Base-by-base conservation (phyloP, 2,329 filamentous ascomycete genomes). In the Monosporascus sp. region DNA sequence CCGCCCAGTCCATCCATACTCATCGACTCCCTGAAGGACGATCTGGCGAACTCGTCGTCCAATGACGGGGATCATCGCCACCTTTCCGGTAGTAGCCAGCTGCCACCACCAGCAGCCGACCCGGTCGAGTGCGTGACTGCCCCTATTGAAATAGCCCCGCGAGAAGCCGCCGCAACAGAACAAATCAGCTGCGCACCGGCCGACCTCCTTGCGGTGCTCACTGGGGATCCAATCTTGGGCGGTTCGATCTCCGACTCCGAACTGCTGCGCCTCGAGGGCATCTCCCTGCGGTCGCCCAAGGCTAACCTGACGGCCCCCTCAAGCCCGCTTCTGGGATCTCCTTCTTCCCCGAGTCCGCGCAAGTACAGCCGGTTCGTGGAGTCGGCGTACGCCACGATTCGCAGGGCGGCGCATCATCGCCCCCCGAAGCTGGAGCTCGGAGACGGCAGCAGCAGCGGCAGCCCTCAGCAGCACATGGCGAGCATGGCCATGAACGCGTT, bases 171-270 rank as follows among this genome's bases (percentile, higher is more conserved):
- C 20, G 37, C 47, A 16, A 22, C 52, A 45, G 55, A 58, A 14
- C 56, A 55, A 45, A 54, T 44, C 51, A 52, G 49, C 19, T 52
- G 54, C 45, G 52, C 56, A 19, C 55, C 61, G 22, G 49, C 48
- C 11, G 51, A 46, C 43, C 43, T 58, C 48, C 49, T 62, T 20
- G 46, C 58, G 46, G 52, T 55, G 51, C 48, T 63, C 19, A 48
- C 56, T 5, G 51, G 47, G 45, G 64, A 68, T 16, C 63, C 66
- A 27, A 47, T 68, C 49, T 54, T 68, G 14, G 66, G 66, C 16
- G 70, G 65, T 24, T 75, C 73, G 53, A 74, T 78, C 64, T 78
- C 75, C 3, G 75, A 78, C 56, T 73, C 74, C 38, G 75, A 78
- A 58, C 66, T 78, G n/a, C 68, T 75, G 8, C 68, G 70, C 31